A percentile compares a stretch with the other conserved stretches of the same genome.
Evolutionary conservation across 345 rosid genomes (phyloP).

Genomic region (Eucalyptus paniculata): DNA sequence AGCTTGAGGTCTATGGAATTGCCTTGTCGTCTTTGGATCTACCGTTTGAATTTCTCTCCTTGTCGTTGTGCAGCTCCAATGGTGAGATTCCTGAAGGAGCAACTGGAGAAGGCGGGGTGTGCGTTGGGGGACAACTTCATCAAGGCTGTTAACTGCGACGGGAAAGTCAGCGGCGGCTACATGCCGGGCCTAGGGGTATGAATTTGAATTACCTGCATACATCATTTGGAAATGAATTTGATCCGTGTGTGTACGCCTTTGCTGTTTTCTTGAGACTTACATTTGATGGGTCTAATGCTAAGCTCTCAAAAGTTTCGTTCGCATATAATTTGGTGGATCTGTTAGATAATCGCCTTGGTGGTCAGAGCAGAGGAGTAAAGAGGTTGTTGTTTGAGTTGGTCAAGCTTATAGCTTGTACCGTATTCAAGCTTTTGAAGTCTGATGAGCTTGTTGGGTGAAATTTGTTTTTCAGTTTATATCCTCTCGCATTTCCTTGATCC

Average conservation of each 20-base stretch:
- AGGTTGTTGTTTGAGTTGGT: not conserved
- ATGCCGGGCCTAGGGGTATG: slow-evolving; percentile 57
- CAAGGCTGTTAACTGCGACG: slow-evolving; percentile 52
- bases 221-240: not conserved
- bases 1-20: not conserved
- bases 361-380: not conserved
- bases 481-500: not conserved
- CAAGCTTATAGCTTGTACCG: not conserved
- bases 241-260: not conserved
- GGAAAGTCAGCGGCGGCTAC: slow-evolving; percentile 50
- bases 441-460: not conserved
- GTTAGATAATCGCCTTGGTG: not conserved
- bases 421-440: not conserved
- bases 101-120: slow-evolving; percentile 84
- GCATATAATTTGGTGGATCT: not conserved
- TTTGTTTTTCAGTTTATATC: not conserved
- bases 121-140: slow-evolving; percentile 59
- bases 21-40: not conserved
- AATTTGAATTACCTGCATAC: not conserved
- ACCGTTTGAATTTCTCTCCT: not conserved
- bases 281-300: not conserved
- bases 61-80: slow-evolving; percentile 42
- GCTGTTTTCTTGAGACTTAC: not conserved
- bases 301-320: not conserved
- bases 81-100: slow-evolving; percentile 79